Percentiles rank a stretch among this genome's conserved stretches.
Conservation (phyloP, 495 filamentous ascomycete genomes). For the Hypoxylon cercidicola region DNA sequence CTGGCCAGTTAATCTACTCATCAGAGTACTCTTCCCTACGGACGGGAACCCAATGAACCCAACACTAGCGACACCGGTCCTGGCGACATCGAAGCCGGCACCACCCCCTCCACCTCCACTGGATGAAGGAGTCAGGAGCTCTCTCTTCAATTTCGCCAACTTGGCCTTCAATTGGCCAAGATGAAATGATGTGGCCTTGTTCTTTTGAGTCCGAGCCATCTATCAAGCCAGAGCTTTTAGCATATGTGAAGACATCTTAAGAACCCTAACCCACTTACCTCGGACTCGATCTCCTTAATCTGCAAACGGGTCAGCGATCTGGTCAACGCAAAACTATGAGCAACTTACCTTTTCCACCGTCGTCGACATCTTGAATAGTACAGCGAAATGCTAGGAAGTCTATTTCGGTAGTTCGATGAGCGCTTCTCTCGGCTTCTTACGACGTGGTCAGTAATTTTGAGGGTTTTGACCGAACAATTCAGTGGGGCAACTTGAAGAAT, state of each 20-base stretch:
- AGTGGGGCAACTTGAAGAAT: conserved; percentile 46
- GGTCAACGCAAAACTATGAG: neutral
- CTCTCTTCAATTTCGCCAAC: conserved; percentile 95
- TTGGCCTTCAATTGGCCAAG: conserved; percentile 96
- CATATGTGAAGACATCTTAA: conserved; percentile 20
- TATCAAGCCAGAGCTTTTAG: conserved; percentile 48
- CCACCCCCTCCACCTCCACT: conserved; percentile 86
- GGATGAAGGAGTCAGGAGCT: conserved; percentile 86
- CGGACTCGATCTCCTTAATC: conserved; percentile 98
- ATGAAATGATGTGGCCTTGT: conserved; percentile 93
- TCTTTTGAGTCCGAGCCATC: conserved; percentile 98
- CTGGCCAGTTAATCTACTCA: conserved; percentile 93
- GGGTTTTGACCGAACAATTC: conserved; percentile 17
- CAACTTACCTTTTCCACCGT: conserved; percentile 89
- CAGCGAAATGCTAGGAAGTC: conserved; percentile 2
- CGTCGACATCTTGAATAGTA: conserved; percentile 80
- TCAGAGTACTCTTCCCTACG: conserved; percentile 96
- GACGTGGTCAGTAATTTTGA: conserved; percentile 2
- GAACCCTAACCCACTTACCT: conserved; percentile 62
- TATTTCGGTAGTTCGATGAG: conserved; percentile 3
- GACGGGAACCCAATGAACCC: conserved; percentile 91
- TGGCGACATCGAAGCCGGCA: conserved; percentile 96
- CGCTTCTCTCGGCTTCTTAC: conserved; percentile 7
- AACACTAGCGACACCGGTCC: conserved; percentile 96
- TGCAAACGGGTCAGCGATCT: conserved; percentile 53